Base-by-base conservation (phyloP, 495 filamentous ascomycete species). In the Penicillium herquei region DNA sequence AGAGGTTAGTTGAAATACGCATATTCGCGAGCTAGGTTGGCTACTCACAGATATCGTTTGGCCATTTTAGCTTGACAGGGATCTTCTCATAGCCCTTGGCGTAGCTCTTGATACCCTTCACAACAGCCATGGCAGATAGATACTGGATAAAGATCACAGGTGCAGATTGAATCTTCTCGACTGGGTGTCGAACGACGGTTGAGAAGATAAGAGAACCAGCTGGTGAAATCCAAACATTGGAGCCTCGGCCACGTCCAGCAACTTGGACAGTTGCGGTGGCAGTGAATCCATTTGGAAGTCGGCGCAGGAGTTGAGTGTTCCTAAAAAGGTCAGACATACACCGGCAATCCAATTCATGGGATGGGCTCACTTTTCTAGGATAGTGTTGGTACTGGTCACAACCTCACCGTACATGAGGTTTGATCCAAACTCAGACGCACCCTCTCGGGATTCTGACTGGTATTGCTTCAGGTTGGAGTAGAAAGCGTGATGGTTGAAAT, bases 121-220 rank as follows among this genome's bases (percentile, higher is more conserved):
- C 87, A 33, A 91, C 88, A n/a, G 94, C 95, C 42, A 98, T 78
- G 3, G 91, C 92, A 2, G 90, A 86, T 12, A 98, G 79, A 62
- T 98, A 98, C 64, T 98, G 94, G 41, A 98, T 79, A 74, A 98
- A 97, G 6, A 96, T 85, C 4, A 98, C 88, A 2, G 95, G 93
- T 0, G 94, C 89, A 1, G 81, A 81, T 6, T 81, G 70, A 13
- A 84, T 84, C 47, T 91, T 79, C 32, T 84, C 77, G 33, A 89
- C 83, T 7, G 87, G 79, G 71, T 98, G 95, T 34, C 88, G 87
- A 43, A 98, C 80, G 14, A 93, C 83, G 11, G 87, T 90, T 7
- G 90, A 95, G 75, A 94, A 92, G 61, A 97, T 85, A 8, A 98
- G 80, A 16, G 84, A 82, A 0, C 94, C 94, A 2, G 89, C 81